Percentiles rank a stretch among this genome's conserved stretches.
phyloP scores from a whole-genome alignment of 2,329 filamentous ascomycete genomes.

The Stachybotrys chlorohalonatus region DNA sequence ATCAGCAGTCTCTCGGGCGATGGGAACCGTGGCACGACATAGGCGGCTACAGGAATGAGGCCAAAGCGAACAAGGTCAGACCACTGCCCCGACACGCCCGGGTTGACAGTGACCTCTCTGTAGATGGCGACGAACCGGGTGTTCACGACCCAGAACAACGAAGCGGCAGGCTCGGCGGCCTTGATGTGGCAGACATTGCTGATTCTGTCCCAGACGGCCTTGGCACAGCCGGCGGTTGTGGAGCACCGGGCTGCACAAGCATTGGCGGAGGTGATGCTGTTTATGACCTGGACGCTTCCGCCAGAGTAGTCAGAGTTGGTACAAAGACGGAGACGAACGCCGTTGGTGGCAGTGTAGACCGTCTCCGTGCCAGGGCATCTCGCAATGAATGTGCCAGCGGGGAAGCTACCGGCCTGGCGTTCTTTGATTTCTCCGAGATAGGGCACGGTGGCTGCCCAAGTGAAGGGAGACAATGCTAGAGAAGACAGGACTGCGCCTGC shows the following conservation, averaged over 20 bases:
- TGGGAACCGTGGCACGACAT: constrained; percentile 9
- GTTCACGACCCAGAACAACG: constrained; percentile 9
- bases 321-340: not conserved
- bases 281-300: not conserved
- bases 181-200: constrained; percentile 12
- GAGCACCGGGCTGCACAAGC: not conserved
- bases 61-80: constrained; percentile 8
- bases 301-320: not conserved
- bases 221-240: constrained; percentile 1
- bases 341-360: not conserved
- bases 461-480: not conserved
- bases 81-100: constrained; percentile 4
- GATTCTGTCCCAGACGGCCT: constrained; percentile 11
- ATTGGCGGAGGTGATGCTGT: not conserved
- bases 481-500: not conserved
- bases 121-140: constrained; percentile 8
- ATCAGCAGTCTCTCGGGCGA: constrained; percentile 6
- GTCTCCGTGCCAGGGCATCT: not conserved
- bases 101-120: constrained; percentile 1
- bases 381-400: not conserved
- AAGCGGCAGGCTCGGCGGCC: constrained; percentile 5
- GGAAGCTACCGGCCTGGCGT: not conserved
- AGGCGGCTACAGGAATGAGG: constrained; percentile 10
- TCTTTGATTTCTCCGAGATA: not conserved
- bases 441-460: not conserved